These are phyloP conservation scores for Fraxinus angustifolia DNA, from an alignment of 305 asterid genomes.

Conservation along the genomic window DNA sequence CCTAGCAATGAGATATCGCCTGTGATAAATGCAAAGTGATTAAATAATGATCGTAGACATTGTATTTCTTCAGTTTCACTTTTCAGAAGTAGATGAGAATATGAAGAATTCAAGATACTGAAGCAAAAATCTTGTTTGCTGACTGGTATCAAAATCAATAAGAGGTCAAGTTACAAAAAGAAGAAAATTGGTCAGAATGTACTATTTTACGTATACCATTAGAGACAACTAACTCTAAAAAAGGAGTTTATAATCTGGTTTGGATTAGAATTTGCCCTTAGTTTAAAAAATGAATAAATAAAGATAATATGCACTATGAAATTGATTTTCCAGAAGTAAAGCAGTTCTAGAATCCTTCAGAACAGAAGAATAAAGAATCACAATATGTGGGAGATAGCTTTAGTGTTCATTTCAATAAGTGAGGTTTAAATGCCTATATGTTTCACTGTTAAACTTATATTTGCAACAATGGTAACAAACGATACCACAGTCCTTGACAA, in stretches of 20 bases:
- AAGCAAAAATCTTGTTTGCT: slow-evolving; percentile 1
- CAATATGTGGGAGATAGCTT: not conserved
- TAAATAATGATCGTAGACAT: not conserved
- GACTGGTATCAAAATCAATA: not conserved
- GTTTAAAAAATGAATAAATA: slow-evolving; percentile 7
- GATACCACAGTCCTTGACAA: not conserved
- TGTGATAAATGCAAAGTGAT: slow-evolving; percentile 29
- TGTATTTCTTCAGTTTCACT: slow-evolving; percentile 4
- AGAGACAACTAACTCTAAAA: not conserved
- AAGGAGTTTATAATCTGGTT: not conserved
- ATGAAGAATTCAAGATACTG: not conserved
- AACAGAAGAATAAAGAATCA: not conserved
- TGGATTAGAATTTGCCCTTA: not conserved
- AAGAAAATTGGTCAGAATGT: not conserved
- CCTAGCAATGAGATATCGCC: slow-evolving; percentile 88
- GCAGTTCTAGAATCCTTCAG: not conserved
- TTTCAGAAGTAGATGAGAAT: not conserved
- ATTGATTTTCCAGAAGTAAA: not conserved
- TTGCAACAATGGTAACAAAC: not conserved
- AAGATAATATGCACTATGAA: not conserved
- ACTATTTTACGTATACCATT: not conserved
- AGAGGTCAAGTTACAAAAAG: not conserved
- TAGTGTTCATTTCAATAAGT: not conserved
- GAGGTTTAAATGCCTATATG: not conserved
- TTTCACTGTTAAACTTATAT: slow-evolving; percentile 8